Base-by-base conservation (phyloP, 192 early-diverging fungal genomes). In the Coemansia sp. region DNA sequence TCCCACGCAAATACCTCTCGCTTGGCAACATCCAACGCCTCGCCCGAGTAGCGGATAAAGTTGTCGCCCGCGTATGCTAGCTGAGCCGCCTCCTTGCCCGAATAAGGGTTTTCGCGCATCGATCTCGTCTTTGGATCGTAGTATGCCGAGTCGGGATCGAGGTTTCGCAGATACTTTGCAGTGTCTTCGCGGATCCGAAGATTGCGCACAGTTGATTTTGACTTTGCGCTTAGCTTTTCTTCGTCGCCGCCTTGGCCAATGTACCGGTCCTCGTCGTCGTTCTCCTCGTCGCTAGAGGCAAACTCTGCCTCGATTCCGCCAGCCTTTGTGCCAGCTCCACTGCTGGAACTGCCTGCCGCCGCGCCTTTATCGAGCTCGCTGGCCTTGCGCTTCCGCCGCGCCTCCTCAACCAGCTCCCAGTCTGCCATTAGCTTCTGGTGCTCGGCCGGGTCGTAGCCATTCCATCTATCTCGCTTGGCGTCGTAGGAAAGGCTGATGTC, bases 101-200 rank as follows among this genome's bases (percentile, higher is more conserved):
- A 86, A 56, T 89, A 82, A 9, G 97, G 98, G 79, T 98, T 97
- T 62, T 98, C 97, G 68, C 98, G 91, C 98, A 99, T 99, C 1
- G 96, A 96, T 31, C 97, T 88, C 3, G 98, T 97, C 71, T 99
- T 99, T 37, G 98, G 98, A 82, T 99, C 98, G 67, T 99, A 99
- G 86, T 95, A 91, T 1, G 96, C 97, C 10, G 94, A 96, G 62
- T 98, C 89, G 17, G 90, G 87, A 71, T 98, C 95, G 65, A 99
- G 77, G 76, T 99, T 99, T 57, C 92, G 87, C 54, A 99, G 85
- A 76, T 99, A 99, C 81, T 99, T 99, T 25, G 98, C 97, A 19
- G 95, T 97, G 80, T 99, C 98, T 84, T 99, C 98, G 79, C 98
- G 94, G 82, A 99, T 98, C 7, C 97, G 92, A 56, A 99, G 85